Conservation (phyloP, 805 yeast genomes). For the Candida nitratophila region DNA sequence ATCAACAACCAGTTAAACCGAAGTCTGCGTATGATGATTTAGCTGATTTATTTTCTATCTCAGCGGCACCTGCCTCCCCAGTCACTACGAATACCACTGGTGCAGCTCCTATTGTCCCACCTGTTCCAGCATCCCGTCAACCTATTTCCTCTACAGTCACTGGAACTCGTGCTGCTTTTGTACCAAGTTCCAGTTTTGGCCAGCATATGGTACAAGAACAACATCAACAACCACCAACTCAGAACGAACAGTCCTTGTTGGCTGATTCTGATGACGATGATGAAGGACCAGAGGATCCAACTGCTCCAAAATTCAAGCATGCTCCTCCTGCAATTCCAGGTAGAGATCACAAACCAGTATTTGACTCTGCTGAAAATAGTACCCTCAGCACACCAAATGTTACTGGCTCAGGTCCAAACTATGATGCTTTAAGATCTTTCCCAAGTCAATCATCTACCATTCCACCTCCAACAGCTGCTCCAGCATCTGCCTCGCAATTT, state of each 20-base stretch:
- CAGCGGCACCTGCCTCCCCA: constrained; percentile 28
- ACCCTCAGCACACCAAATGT: constrained; percentile 10
- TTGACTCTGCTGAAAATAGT: constrained; percentile 13
- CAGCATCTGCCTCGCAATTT: neutral
- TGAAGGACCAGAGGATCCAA: constrained; percentile 28
- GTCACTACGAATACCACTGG: constrained; percentile 16
- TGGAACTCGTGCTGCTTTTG: constrained; percentile 41
- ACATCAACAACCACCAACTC: constrained; percentile 24
- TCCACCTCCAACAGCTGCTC: constrained; percentile 1
- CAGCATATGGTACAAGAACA: constrained; percentile 45
- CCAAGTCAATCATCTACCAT: constrained; percentile 10
- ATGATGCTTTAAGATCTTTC: constrained; percentile 36
- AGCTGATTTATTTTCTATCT: constrained; percentile 45
- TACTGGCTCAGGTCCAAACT: constrained; percentile 26
- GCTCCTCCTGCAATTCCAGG: constrained; percentile 28
- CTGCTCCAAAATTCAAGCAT: constrained; percentile 13
- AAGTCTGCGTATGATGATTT: constrained; percentile 48
- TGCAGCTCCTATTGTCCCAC: too few relatives aligned
- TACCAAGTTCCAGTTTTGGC: constrained; percentile 83
- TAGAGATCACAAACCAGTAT: constrained; percentile 27
- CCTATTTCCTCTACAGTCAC: constrained; percentile 24
- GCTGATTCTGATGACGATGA: constrained; percentile 24
- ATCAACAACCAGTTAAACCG: constrained; percentile 6
- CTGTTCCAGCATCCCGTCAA: constrained; percentile 6
- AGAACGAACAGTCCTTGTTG: constrained; percentile 22